Base-by-base conservation (phyloP, 2,329 filamentous ascomycete species). In the Mariannaea elegans region DNA sequence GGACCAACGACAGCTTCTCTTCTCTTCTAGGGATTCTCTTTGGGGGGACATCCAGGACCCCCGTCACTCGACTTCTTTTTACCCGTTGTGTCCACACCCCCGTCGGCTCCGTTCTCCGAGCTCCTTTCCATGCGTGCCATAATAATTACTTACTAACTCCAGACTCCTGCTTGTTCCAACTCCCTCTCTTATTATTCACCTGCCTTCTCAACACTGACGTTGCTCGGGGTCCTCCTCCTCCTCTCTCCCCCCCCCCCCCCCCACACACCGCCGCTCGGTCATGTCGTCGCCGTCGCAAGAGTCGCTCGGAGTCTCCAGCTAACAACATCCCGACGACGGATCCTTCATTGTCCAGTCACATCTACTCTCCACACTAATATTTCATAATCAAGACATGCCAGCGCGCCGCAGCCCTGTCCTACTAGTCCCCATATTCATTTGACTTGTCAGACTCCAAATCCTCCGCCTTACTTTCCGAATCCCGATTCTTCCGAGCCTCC, bases 371-470 rank as follows among this genome's bases (percentile, higher is more conserved):
- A 27, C 51, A 38, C 45, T 36, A 53, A 29, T 42, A 49, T 23
- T 39, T 53, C 57, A 46, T 56, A 46, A 62, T 50, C 54, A 59
- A 67, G 68, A 64, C 59, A 70, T 69, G 68, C 57, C 56, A 54
- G 59, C 60, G 58, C 63, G 62, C 61, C 65, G 59, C 61, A 46
- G 50, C 44, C 47, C 63, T 63, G 68, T 54, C 48, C 68, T 70
- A 56, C 66, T 51, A 53, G 68, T 69, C 50, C 59, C 55, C 58
- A 65, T 70, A 47, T 59, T 49, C 47, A 59, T 61, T 66, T 57
- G 50, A 69, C 63, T 52, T 68, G 65, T 69, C 65, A 68, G 57
- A 69, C 67, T 66, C 57, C 64, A 61, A 48, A 55, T 47, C 55
- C 39, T 32, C 46, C 58, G 39, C 46, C 45, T 24, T 48, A 31